phyloP scores from a whole-genome alignment of 208 protist genomes.

The Strigomonas culicis region DNA sequence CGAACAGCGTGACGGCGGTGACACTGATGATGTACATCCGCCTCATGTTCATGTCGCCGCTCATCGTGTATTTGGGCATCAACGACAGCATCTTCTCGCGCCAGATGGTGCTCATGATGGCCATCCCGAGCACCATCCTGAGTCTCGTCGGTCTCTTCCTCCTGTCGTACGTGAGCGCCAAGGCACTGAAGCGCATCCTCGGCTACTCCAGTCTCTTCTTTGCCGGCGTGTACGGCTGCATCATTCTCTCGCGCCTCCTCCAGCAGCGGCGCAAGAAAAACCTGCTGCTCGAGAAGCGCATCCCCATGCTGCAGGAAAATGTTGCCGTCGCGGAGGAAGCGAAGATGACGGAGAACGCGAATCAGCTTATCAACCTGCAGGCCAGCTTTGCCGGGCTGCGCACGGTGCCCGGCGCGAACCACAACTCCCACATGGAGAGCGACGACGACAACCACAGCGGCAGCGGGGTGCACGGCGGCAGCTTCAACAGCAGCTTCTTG shows the following conservation, averaged over 20 bases:
- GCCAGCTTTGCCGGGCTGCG: conserved; percentile 27
- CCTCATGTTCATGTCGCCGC: conserved; percentile 45
- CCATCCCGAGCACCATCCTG: conserved; percentile 41
- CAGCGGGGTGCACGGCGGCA: neutral
- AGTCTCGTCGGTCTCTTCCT: conserved; percentile 40
- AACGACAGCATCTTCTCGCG: conserved; percentile 56
- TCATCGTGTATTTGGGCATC: conserved; percentile 40
- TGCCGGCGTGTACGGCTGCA: conserved; percentile 30
- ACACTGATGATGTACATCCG: conserved; percentile 58
- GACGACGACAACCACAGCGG: neutral
- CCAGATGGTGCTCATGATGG: conserved; percentile 53
- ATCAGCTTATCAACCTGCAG: conserved; percentile 34
- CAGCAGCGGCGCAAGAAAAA: conserved; percentile 28
- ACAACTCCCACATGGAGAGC: neutral
- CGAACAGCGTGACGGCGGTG: conserved; percentile 36
- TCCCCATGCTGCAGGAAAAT: conserved; percentile 35
- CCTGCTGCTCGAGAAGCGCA: conserved; percentile 28
- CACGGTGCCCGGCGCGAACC: neutral
- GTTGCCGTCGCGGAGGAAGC: conserved; percentile 40
- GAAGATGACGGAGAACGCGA: conserved; percentile 31
- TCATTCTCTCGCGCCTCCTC: conserved; percentile 30
- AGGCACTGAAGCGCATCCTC: conserved; percentile 30
- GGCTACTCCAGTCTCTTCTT: conserved; percentile 46
- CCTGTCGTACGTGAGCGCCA: conserved; percentile 23
- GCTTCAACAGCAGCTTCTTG: neutral